These are phyloP conservation scores for Grosmannia huntii DNA, from an alignment of 2,329 filamentous ascomycete genomes.

Conservation along the genomic window DNA sequence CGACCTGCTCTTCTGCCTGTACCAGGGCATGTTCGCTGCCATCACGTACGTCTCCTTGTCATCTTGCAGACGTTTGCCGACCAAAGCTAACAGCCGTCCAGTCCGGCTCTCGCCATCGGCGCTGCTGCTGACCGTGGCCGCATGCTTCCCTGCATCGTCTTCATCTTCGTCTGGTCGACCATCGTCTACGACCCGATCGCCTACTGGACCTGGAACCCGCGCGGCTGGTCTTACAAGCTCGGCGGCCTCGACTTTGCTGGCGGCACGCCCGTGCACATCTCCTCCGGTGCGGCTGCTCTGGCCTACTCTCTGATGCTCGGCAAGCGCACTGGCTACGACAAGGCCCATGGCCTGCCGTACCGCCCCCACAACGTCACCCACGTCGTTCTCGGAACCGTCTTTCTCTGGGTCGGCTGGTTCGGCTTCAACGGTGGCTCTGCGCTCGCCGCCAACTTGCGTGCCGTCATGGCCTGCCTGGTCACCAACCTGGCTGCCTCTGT, in stretches of 20 bases:
- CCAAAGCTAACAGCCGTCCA: constrained; percentile 14
- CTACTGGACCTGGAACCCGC: constrained; percentile 67
- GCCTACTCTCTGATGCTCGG: constrained; percentile 64
- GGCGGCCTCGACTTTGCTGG: constrained; percentile 64
- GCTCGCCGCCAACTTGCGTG: constrained; percentile 68
- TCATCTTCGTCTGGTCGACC: constrained; percentile 60
- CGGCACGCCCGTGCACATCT: constrained; percentile 63
- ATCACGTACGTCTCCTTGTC: constrained; percentile 55
- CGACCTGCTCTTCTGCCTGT: constrained; percentile 73
- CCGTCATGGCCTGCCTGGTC: constrained; percentile 78
- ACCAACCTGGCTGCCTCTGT: constrained; percentile 78
- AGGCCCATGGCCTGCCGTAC: constrained; percentile 49
- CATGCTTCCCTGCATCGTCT: constrained; percentile 47
- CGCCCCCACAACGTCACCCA: constrained; percentile 63
- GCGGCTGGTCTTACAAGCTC: constrained; percentile 57
- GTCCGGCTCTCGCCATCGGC: constrained; percentile 44
- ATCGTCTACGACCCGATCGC: constrained; percentile 62
- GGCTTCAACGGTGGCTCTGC: constrained; percentile 89
- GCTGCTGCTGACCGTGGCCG: constrained; percentile 49
- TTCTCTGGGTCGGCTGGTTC: constrained; percentile 92
- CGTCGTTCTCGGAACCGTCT: constrained; percentile 59
- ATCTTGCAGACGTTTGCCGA: background rate
- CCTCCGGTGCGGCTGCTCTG: constrained; percentile 57
- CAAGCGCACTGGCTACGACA: constrained; percentile 50
- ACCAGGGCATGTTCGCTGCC: constrained; percentile 79